These are phyloP conservation scores for Globisporangium middletonii DNA, from an alignment of 352 stramenopile species.

Conservation along the genomic window DNA sequence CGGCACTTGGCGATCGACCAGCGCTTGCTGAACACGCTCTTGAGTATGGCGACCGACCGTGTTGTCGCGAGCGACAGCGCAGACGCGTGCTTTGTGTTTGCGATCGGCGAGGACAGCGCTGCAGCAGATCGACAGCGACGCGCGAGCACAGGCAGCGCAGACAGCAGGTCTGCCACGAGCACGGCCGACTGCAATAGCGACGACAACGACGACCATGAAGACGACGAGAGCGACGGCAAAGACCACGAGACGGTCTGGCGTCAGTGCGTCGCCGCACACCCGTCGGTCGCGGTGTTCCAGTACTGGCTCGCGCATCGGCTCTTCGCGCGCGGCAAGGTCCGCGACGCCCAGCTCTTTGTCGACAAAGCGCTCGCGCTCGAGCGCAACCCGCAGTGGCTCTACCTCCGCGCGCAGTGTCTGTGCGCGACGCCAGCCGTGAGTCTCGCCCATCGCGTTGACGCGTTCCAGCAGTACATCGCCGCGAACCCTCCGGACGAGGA, in stretches of 20 bases:
- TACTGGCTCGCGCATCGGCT: conserved; percentile 2
- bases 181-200: no score
- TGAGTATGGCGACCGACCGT: neutral
- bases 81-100: conserved; percentile 3
- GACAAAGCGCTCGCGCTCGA: conserved; percentile 5
- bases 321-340: neutral
- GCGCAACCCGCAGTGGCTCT: conserved; percentile 7
- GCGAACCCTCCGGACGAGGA: conserved; percentile 3
- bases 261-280: conserved; percentile 2
- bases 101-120: neutral
- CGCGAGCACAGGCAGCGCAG: no score
- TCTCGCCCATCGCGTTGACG: neutral
- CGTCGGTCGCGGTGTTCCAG: conserved; percentile 4
- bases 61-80: neutral
- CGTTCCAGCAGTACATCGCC: conserved; percentile 4
- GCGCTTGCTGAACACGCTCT: conserved; percentile 1
- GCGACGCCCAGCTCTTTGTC: neutral
- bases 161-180: no score
- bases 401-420: conserved; percentile 4
- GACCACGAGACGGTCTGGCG: conserved; percentile 1
- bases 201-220: no score
- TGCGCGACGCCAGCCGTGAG: neutral
- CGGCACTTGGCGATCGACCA: neutral
- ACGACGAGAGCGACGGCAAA: no score
- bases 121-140: neutral